phyloP scores from a whole-genome alignment of 495 filamentous ascomycete genomes.

The Tuber brumale region DNA sequence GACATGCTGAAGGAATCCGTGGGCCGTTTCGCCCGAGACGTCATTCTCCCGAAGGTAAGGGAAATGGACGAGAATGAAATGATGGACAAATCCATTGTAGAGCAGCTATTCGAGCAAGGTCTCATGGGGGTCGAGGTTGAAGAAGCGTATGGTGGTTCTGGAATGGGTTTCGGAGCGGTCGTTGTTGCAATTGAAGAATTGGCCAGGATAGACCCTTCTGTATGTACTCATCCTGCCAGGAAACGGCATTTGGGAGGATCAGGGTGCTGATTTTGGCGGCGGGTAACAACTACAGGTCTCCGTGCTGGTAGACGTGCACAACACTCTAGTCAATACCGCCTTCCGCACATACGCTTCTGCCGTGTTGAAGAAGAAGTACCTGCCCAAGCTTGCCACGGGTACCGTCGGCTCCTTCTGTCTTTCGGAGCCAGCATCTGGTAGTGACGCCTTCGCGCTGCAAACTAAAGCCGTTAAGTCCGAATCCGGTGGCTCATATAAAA shows the following conservation, averaged over 20 bases:
- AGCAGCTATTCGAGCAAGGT: constrained; percentile 94
- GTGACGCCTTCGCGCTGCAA: constrained; percentile 90
- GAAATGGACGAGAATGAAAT: constrained; percentile 96
- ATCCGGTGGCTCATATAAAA: constrained; percentile 67
- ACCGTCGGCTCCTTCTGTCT: constrained; percentile 95
- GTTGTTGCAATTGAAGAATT: constrained; percentile 97
- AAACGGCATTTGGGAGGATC: not conserved
- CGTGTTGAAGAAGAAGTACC: constrained; percentile 70
- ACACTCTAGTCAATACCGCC: constrained; percentile 93
- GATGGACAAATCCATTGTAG: constrained; percentile 84
- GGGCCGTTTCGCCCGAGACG: constrained; percentile 79
- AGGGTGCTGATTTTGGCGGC: not conserved
- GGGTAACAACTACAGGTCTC: constrained; percentile 29
- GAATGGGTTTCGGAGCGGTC: constrained; percentile 96
- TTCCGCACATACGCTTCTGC: constrained; percentile 77
- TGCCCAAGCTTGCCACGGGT: constrained; percentile 79
- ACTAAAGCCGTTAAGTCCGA: constrained; percentile 74
- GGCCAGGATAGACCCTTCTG: constrained; percentile 87
- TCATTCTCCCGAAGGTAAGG: constrained; percentile 83
- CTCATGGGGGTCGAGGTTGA: constrained; percentile 97
- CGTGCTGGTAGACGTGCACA: constrained; percentile 54
- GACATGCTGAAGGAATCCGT: constrained; percentile 81
- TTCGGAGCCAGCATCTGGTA: constrained; percentile 86
- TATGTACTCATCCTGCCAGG: constrained; percentile 47
- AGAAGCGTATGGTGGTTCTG: constrained; percentile 91